These are phyloP conservation scores for Wickerhamomyces rabaulensis DNA, from an alignment of 805 yeast genomes.

Conservation along the genomic window DNA sequence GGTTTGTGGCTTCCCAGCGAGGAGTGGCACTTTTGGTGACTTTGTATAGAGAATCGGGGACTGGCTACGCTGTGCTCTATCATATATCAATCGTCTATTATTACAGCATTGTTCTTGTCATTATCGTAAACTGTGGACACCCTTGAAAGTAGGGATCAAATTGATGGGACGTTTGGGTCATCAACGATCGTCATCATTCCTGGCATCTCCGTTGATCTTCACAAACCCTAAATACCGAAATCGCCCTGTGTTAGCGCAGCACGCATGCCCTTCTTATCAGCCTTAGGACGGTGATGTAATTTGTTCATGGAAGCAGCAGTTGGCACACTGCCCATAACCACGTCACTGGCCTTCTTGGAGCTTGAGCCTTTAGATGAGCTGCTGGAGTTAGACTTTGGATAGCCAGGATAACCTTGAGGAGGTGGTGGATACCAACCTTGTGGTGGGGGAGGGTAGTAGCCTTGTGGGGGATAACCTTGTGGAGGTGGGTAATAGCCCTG, in stretches of 20 bases:
- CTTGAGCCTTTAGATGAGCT: conserved; percentile 7
- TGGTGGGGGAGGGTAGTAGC: conserved; percentile 4
- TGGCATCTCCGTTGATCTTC: too few relatives aligned
- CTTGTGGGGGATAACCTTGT: conserved; percentile 19
- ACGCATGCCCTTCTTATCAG: conserved; percentile 53
- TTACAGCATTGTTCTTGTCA: background rate
- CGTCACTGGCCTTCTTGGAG: conserved; percentile 26
- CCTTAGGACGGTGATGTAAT: conserved; percentile 36
- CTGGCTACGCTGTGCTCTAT: background rate
- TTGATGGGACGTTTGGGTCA: too few relatives aligned
- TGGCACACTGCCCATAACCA: conserved; percentile 45
- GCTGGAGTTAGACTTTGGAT: conserved; percentile 9
- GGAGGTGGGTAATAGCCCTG: conserved; percentile 24
- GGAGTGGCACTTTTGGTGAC: too few relatives aligned
- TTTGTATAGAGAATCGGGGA: background rate
- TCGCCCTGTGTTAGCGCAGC: conserved; percentile 60
- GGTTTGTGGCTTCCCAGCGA: too few relatives aligned
- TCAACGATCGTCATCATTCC: background rate
- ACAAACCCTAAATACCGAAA: conserved; percentile 50
- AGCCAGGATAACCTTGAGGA: conserved; percentile 11
- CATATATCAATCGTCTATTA: background rate
- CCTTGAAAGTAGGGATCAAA: too few relatives aligned
- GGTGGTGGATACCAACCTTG: conserved; percentile 9
- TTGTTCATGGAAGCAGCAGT: conserved; percentile 37
- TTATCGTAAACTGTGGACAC: background rate